A percentile compares a stretch with the other conserved stretches of the same genome.
Evolutionary conservation across 306 rosid genomes (phyloP).

Genomic region (Betula pendula): DNA sequence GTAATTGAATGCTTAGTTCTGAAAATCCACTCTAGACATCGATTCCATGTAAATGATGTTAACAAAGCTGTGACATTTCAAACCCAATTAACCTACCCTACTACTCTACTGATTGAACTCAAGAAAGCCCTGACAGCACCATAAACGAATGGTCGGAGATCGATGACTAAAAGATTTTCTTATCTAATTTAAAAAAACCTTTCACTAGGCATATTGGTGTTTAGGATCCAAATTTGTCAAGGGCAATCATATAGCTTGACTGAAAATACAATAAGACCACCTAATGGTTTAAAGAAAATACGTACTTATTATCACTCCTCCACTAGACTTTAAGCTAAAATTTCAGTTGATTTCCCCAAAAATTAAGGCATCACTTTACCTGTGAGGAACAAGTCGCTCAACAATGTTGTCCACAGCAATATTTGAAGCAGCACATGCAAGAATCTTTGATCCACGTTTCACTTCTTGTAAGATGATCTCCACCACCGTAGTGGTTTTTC

Average conservation of each 20-base stretch:
- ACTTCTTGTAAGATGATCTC: constrained; percentile 97
- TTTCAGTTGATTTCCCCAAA: background rate
- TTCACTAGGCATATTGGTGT: background rate
- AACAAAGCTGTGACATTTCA: background rate
- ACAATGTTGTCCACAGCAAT: constrained; percentile 99
- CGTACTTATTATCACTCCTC: background rate
- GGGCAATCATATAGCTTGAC: background rate
- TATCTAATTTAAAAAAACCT: background rate
- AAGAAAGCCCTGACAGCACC: background rate
- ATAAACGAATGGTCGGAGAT: background rate
- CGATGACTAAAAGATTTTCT: background rate
- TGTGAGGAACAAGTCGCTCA: constrained; percentile 84
- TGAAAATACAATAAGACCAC: background rate
- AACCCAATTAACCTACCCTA: background rate
- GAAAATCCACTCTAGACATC: background rate
- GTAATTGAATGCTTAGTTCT: background rate
- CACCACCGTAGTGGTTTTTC: constrained; percentile 96
- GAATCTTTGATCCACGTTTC: constrained; percentile 92
- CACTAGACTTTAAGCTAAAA: background rate
- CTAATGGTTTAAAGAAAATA: background rate
- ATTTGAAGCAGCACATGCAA: constrained; percentile 97
- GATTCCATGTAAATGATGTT: background rate
- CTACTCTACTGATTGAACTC: background rate
- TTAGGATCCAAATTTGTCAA: background rate
- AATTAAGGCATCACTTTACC: constrained; percentile 43